Conservation (phyloP, 2,329 filamentous ascomycete species). For the Tolypocladium guangdongense region DNA sequence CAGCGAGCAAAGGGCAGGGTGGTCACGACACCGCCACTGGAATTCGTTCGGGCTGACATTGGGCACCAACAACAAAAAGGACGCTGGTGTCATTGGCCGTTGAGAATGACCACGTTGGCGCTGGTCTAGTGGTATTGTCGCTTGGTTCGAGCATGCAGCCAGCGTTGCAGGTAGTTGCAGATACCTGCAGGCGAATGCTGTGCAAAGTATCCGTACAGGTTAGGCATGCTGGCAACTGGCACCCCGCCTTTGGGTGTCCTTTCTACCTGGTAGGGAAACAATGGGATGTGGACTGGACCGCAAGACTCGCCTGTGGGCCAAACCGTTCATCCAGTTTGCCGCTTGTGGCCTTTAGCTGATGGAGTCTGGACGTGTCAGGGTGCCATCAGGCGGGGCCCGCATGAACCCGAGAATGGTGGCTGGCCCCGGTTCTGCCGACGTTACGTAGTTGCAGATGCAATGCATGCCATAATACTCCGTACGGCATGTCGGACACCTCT, state of each 20-base stretch:
- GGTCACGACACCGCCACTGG: background rate
- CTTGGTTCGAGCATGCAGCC: background rate
- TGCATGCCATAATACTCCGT: constrained; percentile 17
- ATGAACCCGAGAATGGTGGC: constrained; percentile 6
- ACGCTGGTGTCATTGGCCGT: background rate
- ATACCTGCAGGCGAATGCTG: background rate
- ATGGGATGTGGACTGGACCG: too few relatives aligned
- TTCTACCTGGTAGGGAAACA: too few relatives aligned
- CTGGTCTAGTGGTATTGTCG: background rate
- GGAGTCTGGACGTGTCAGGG: background rate
- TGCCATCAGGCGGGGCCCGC: constrained; percentile 1
- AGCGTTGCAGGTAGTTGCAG: background rate
- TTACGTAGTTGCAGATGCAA: constrained; percentile 8
- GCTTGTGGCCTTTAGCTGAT: background rate
- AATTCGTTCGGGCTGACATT: constrained; percentile 1
- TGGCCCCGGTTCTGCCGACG: background rate
- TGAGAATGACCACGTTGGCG: background rate
- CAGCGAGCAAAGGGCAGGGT: background rate
- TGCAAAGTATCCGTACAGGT: background rate
- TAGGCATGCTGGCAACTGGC: background rate
- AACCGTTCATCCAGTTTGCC: background rate
- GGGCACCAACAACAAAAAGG: constrained; percentile 1
- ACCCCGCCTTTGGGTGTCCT: background rate
- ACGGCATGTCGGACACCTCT: background rate
- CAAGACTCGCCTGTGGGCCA: background rate